phyloP scores from a whole-genome alignment of 2,329 filamentous ascomycete genomes.

The Fusarium sulawesiense region DNA sequence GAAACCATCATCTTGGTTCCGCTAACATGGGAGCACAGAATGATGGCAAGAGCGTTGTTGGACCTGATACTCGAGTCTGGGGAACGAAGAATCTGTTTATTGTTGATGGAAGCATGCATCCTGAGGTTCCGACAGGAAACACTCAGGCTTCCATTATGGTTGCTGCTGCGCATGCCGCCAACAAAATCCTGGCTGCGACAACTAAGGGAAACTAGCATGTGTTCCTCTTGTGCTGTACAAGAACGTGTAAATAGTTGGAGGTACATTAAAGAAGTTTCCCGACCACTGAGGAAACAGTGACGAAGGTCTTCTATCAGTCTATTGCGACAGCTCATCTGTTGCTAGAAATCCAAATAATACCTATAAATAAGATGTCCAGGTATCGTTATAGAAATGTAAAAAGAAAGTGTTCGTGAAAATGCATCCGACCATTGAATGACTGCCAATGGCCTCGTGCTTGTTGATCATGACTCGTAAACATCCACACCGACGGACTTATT shows the following conservation, averaged over 20 bases:
- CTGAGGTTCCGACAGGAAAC: slow-evolving; percentile 47
- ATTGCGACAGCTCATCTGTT: too few species aligned
- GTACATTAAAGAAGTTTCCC: neutral
- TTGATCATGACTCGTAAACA: slow-evolving; percentile 30
- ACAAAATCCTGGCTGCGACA: slow-evolving; percentile 35
- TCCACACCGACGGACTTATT: slow-evolving; percentile 27
- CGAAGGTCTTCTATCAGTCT: neutral
- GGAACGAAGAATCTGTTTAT: slow-evolving; percentile 49
- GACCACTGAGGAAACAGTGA: neutral
- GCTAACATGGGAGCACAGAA: slow-evolving; percentile 48
- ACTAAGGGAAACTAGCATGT: neutral
- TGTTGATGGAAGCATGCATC: slow-evolving; percentile 49
- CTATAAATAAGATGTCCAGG: neutral
- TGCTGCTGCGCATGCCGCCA: slow-evolving; percentile 42
- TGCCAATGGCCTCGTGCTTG: slow-evolving; percentile 10
- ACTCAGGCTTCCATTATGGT: slow-evolving; percentile 45
- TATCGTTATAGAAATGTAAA: neutral
- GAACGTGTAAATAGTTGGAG: neutral
- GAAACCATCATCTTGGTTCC: slow-evolving; percentile 49
- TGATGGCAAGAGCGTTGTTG: slow-evolving; percentile 50
- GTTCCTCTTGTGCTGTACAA: neutral
- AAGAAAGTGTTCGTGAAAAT: neutral
- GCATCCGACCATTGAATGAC: neutral
- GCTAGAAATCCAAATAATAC: neutral
- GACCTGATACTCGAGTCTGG: slow-evolving; percentile 49